Evolutionary conservation across 805 yeast species (phyloP).

Genomic region (Ogataea angusta): DNA sequence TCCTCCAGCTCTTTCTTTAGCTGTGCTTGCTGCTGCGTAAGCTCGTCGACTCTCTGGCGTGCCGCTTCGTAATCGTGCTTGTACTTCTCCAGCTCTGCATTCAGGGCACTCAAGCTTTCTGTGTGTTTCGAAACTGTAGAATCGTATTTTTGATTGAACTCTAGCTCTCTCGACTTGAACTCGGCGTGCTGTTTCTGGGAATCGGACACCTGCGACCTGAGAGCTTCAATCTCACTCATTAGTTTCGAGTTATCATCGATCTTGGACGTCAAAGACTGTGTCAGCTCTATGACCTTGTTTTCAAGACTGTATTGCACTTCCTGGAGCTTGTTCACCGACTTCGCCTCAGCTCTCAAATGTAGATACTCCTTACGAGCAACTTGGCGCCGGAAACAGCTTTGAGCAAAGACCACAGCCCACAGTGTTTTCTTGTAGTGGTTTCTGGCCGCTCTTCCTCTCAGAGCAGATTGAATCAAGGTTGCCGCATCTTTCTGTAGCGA

Average conservation of each 20-base stretch:
- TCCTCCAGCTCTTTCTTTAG: constrained; percentile 61
- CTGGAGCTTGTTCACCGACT: constrained; percentile 82
- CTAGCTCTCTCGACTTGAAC: constrained; percentile 53
- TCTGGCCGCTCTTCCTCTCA: constrained; percentile 70
- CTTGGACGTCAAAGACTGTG: constrained; percentile 76
- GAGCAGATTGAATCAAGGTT: constrained; percentile 62
- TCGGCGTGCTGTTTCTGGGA: constrained; percentile 50
- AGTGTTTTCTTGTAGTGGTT: constrained; percentile 42
- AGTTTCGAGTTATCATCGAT: constrained; percentile 79
- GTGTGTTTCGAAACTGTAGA: constrained; percentile 46
- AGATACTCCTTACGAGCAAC: constrained; percentile 65
- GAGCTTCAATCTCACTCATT: constrained; percentile 54
- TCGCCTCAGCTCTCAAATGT: constrained; percentile 77
- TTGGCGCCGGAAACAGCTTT: constrained; percentile 73
- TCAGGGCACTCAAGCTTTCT: constrained; percentile 46
- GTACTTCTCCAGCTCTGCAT: constrained; percentile 52
- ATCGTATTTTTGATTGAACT: constrained; percentile 45
- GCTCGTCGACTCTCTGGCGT: constrained; percentile 54
- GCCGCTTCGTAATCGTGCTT: constrained; percentile 57
- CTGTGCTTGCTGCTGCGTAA: constrained; percentile 57
- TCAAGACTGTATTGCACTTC: constrained; percentile 92
- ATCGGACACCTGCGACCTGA: constrained; percentile 51
- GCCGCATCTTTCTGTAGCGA: constrained; percentile 63
- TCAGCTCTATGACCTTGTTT: constrained; percentile 94
- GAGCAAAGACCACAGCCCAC: constrained; percentile 65